These are phyloP conservation scores for Pinus tabuliformis DNA, from an alignment of 75 land plant species.

Conservation along the genomic window DNA sequence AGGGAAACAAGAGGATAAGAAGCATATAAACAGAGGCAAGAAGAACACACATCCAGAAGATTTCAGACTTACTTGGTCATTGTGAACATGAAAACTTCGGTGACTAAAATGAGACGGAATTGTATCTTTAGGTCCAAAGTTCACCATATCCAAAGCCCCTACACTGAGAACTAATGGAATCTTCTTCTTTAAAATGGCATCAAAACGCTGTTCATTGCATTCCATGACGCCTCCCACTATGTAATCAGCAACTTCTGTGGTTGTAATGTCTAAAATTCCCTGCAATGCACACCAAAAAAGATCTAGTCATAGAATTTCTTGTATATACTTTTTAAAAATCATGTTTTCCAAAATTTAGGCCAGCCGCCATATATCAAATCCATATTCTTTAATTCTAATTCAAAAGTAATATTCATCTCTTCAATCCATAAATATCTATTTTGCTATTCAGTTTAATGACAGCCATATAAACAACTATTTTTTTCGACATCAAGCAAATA, in stretches of 20 bases:
- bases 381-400: not conserved
- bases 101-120: constrained; percentile 66
- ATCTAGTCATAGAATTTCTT: not conserved
- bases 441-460: not conserved
- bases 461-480: not conserved
- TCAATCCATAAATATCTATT: not conserved
- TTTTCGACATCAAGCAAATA: not conserved
- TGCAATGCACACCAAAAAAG: constrained; percentile 12
- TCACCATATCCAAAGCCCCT: constrained; percentile 98
- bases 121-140: constrained; percentile 85
- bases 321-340: not conserved
- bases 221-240: constrained; percentile 97
- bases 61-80: constrained; percentile 63
- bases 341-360: not conserved
- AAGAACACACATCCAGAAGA: not conserved
- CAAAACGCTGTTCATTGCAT: constrained; percentile 80
- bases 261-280: constrained; percentile 96
- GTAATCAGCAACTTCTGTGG: constrained; percentile 96
- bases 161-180: constrained; percentile 86
- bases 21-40: not conserved
- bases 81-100: constrained; percentile 74
- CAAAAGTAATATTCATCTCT: not conserved
- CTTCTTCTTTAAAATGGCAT: constrained; percentile 64
- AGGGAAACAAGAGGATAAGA: constrained; percentile 3
- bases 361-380: not conserved